Evolutionary conservation across 116 monocot species (phyloP).

Genomic region (Papilionanthe hybrid): DNA sequence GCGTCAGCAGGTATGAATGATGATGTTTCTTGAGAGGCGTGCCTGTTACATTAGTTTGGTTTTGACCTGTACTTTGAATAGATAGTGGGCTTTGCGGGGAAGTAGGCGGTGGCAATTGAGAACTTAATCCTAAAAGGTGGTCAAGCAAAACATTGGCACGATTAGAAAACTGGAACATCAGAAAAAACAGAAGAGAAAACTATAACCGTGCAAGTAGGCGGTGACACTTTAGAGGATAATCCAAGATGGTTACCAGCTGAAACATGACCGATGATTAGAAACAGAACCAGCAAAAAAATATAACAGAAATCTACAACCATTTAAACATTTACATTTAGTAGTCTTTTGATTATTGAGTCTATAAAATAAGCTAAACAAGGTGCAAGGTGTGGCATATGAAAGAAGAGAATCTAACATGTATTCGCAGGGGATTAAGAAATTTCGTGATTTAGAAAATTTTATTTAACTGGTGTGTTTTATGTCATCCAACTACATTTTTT

Average conservation of each 20-base stretch:
- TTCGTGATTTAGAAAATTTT: no score
- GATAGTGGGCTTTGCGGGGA: slow-evolving; percentile 40
- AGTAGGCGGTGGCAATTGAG: slow-evolving; percentile 15
- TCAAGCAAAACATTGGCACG: slow-evolving; percentile 5
- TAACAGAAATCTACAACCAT: no score
- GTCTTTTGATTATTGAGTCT: background rate
- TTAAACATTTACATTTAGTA: background rate
- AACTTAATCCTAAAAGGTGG: slow-evolving; percentile 32
- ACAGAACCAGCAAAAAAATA: no score
- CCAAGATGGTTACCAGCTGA: no score
- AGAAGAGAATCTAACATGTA: background rate
- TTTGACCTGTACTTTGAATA: slow-evolving; percentile 32
- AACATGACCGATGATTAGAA: no score
- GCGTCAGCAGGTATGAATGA: slow-evolving; percentile 29
- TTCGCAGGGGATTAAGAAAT: background rate
- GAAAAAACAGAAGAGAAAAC: background rate
- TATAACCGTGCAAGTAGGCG: background rate
- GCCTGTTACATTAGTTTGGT: slow-evolving; percentile 21
- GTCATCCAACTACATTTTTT: background rate
- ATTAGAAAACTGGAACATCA: background rate
- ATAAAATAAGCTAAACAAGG: slow-evolving; percentile 5
- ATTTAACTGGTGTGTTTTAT: background rate
- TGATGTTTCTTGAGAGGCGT: slow-evolving; percentile 29
- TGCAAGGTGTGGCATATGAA: background rate
- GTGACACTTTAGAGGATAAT: background rate